Evolutionary conservation across 2,329 filamentous ascomycete species (phyloP), one percentile per base, ranked within the genome.

Genomic region (Fusarium liriodendri): DNA sequence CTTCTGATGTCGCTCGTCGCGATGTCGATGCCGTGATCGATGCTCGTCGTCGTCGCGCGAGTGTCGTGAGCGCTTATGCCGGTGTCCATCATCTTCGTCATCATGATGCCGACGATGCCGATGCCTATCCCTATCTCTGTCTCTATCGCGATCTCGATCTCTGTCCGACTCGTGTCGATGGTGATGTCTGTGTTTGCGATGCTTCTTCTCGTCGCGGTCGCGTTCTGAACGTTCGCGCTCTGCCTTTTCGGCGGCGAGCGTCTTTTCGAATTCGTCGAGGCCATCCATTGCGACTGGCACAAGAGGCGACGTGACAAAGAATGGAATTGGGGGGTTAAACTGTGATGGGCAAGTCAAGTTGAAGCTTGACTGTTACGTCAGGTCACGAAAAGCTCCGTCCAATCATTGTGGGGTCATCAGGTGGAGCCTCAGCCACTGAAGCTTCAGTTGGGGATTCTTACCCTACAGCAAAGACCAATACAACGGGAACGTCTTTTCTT

Each of bases 221-320:
- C 84, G 82, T 69, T 87, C 87, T 42, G 80, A 80, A 7, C 83
- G 83, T 50, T 90, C 87, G 64, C 88, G 86, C 55, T 85, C 83
- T 0, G 85, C 84, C 79, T 91, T 92, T 73, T 90, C 91, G 52
- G 91, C 88, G 2, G 92, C 93, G 14, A 97, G 87, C 29, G 91
- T 86, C 80, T 92, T 94, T 82, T 97, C 95, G 69, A 97, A 97
- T 67, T 95, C 94, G 58, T 88, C 88, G 11, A 90, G 83, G n/a
- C 87, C 84, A 72, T 88, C 86, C 87, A 89, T 89, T 8, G 16
- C 16, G n/a, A 32, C 27, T n/a, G 2, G 22, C 5, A 16, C 29
- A n/a, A 10, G 4, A 2, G 1, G 10, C 3, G 33, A 10, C 0
- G 22, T 11, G 33, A 2, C 2, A 10, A 6, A 29, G 8, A 7